phyloP scores from a whole-genome alignment of 768 basidiomycete genomes.

The Terana coerulea region DNA sequence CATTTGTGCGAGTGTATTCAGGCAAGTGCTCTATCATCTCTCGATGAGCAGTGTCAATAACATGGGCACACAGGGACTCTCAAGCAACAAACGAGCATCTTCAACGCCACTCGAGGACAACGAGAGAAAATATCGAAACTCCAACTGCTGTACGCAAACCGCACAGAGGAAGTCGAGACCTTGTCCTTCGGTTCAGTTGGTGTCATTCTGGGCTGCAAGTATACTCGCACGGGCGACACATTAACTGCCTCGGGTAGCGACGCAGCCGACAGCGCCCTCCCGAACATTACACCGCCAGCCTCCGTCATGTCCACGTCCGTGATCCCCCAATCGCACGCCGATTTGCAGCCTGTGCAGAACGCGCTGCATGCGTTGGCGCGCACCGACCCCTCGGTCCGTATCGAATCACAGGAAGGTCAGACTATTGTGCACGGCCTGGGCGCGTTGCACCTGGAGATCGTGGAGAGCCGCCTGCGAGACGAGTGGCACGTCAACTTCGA shows the following conservation, averaged over 20 bases:
- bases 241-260: constrained; percentile 50
- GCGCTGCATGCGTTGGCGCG: constrained; percentile 69
- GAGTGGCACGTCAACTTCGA: constrained; percentile 81
- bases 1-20: constrained; percentile 85
- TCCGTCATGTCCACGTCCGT: constrained; percentile 83
- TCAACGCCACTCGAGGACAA: constrained; percentile 65
- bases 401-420: constrained; percentile 79
- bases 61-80: constrained; percentile 51
- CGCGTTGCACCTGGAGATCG: constrained; percentile 83
- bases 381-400: constrained; percentile 88
- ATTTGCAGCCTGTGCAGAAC: constrained; percentile 72
- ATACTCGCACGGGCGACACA: constrained; percentile 87
- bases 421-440: constrained; percentile 82
- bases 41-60: not conserved
- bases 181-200: constrained; percentile 83
- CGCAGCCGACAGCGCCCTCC: constrained; percentile 27
- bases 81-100: constrained; percentile 53
- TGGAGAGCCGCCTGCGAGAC: constrained; percentile 73
- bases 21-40: constrained; percentile 37
- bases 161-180: constrained; percentile 71
- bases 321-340: constrained; percentile 75
- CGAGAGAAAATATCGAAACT: constrained; percentile 74
- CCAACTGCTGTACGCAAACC: constrained; percentile 73
- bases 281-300: constrained; percentile 63
- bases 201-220: constrained; percentile 76